A percentile compares a stretch with the other conserved stretches of the same genome.
Evolutionary conservation across 2,329 filamentous ascomycete genomes (phyloP).

Genomic region (Apiospora marii): DNA sequence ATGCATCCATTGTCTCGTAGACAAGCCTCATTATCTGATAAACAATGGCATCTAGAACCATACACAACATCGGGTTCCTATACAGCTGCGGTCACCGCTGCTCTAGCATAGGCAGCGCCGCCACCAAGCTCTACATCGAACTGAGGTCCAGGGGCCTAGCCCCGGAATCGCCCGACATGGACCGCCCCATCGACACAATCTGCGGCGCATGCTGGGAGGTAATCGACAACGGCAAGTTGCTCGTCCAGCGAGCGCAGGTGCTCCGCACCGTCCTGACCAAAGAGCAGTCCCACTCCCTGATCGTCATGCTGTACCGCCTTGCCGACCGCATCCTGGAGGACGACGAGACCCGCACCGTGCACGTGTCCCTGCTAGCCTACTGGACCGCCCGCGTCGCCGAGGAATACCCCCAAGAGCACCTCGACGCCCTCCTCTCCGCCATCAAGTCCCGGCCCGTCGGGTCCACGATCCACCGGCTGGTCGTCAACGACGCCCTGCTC

Average conservation of each 20-base stretch:
- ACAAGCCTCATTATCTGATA: neutral
- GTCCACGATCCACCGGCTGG: neutral
- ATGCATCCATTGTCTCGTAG: neutral
- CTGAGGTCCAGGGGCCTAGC: neutral
- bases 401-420: neutral
- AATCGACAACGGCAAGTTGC: neutral
- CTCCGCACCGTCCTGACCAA: neutral
- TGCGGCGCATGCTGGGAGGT: neutral
- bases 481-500: neutral
- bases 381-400: neutral
- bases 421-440: neutral
- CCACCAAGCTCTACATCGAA: slow-evolving; percentile 4
- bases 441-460: neutral
- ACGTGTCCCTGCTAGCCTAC: neutral
- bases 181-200: neutral
- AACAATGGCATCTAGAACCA: neutral
- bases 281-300: neutral
- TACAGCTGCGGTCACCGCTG: neutral
- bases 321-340: neutral
- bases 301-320: neutral
- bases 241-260: neutral
- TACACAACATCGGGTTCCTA: neutral
- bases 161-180: neutral
- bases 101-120: too few species aligned
- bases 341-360: neutral